A percentile compares a stretch with the other conserved stretches of the same genome.
Conservation (phyloP, 2,329 filamentous ascomycete genomes). For the Tolypocladium endophyticum region DNA sequence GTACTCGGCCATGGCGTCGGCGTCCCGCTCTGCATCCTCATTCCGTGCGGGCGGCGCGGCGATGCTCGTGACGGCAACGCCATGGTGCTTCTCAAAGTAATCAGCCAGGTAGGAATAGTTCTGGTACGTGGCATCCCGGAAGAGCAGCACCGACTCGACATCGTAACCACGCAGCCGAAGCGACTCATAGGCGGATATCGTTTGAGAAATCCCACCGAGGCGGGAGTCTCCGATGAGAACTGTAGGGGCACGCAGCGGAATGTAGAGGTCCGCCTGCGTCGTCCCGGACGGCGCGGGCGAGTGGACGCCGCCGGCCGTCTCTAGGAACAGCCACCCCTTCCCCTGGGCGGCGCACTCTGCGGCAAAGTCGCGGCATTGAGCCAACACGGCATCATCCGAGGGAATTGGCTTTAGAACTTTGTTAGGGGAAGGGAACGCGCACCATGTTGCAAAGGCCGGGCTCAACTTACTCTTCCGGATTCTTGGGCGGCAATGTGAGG, state of each 20-base stretch:
- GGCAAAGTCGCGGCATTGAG: constrained; percentile 26
- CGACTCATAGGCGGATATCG: constrained; percentile 72
- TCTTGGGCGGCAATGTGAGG: constrained; percentile 60
- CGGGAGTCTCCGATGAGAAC: constrained; percentile 65
- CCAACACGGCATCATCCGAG: constrained; percentile 39
- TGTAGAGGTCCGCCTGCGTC: constrained; percentile 68
- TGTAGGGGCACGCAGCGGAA: constrained; percentile 61
- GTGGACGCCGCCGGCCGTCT: constrained; percentile 75
- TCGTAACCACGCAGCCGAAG: constrained; percentile 70
- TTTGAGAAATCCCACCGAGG: constrained; percentile 70
- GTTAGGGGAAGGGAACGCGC: not conserved
- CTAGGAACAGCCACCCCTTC: constrained; percentile 56
- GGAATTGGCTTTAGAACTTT: constrained; percentile 28
- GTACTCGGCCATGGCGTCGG: constrained; percentile 49
- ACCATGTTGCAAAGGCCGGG: constrained; percentile 1
- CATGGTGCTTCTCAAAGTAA: constrained; percentile 53
- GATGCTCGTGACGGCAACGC: constrained; percentile 45
- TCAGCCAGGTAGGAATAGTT: constrained; percentile 58
- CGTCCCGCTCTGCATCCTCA: constrained; percentile 33
- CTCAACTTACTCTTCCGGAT: constrained; percentile 28
- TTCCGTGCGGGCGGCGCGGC: constrained; percentile 46
- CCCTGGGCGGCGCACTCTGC: constrained; percentile 27
- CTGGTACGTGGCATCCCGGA: constrained; percentile 53
- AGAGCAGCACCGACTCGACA: constrained; percentile 58
- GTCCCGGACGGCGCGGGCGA: constrained; percentile 68